phyloP scores from a whole-genome alignment of 176 grass and related monocot genomes.

The Carex cristatella region DNA sequence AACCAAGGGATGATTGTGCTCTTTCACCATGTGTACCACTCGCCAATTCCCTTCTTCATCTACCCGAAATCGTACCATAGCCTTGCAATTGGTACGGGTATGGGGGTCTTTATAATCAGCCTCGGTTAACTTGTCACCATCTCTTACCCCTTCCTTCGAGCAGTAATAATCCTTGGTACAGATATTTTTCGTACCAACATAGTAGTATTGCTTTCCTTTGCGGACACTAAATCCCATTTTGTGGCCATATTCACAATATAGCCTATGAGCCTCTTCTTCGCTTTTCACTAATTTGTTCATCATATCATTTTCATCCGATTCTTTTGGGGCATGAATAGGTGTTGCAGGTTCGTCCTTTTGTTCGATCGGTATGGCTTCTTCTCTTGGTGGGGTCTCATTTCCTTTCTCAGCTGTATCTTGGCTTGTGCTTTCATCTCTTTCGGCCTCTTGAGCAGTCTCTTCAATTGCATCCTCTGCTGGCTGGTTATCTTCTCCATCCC shows the following conservation, averaged over 20 bases:
- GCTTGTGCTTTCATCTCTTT: constrained; percentile 2
- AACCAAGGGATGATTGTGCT: constrained; percentile 65
- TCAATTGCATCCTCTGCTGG: background rate
- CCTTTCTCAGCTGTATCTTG: constrained; percentile 13
- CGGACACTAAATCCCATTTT: constrained; percentile 70
- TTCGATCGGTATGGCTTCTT: background rate
- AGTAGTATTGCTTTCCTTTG: constrained; percentile 84
- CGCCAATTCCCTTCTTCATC: constrained; percentile 60
- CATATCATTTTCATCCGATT: constrained; percentile 33
- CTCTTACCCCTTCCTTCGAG: constrained; percentile 76
- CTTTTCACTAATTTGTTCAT: constrained; percentile 49
- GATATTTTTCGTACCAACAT: constrained; percentile 67
- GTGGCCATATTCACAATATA: constrained; percentile 85
- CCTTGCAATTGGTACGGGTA: constrained; percentile 75
- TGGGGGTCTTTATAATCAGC: constrained; percentile 60
- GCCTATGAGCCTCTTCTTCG: constrained; percentile 68
- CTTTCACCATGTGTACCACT: constrained; percentile 56
- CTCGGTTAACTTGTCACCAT: constrained; percentile 56
- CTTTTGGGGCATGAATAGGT: constrained; percentile 20
- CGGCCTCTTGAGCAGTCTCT: background rate
- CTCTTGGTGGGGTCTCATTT: background rate
- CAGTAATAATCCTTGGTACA: constrained; percentile 84
- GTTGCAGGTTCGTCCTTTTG: constrained; percentile 22
- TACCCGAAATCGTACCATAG: constrained; percentile 68
- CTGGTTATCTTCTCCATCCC: background rate